These are phyloP conservation scores for Alternaria consortialis DNA, from an alignment of 2,329 filamentous ascomycete species.

Conservation along the genomic window DNA sequence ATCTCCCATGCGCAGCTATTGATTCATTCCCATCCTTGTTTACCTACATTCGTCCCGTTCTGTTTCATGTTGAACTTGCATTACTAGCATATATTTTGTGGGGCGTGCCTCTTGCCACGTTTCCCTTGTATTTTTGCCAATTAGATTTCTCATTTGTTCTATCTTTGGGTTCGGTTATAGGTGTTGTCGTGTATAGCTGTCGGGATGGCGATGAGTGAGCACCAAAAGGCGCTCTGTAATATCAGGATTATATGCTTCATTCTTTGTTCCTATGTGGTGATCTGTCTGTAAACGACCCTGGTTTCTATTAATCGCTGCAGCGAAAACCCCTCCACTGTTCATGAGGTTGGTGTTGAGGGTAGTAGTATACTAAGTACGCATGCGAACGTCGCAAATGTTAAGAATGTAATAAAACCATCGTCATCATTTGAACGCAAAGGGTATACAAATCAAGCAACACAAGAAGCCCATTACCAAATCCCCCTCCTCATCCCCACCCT, in stretches of 20 bases:
- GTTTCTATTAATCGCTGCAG: no score
- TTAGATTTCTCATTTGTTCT: constrained; percentile 2
- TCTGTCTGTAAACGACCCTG: neutral
- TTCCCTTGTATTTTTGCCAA: neutral
- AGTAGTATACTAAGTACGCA: neutral
- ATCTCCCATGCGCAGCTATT: constrained; percentile 1
- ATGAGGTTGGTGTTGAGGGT: no score
- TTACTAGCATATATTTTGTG: constrained; percentile 5
- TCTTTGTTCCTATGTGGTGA: neutral
- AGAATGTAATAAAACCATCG: neutral
- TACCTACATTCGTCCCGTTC: constrained; percentile 14
- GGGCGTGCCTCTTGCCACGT: neutral
- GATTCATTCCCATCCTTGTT: neutral
- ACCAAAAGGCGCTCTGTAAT: constrained; percentile 1
- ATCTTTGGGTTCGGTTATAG: neutral
- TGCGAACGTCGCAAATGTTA: neutral
- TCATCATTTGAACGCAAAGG: neutral
- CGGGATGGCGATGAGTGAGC: neutral
- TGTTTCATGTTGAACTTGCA: constrained; percentile 32
- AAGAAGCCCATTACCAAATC: neutral
- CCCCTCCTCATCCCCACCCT: constrained; percentile 1
- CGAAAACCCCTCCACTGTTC: no score
- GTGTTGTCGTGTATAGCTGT: constrained; percentile 1
- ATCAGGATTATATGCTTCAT: neutral
- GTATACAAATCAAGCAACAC: neutral